phyloP scores from a whole-genome alignment of 2,329 filamentous ascomycete species.

The Colletotrichum orchidophilum region DNA sequence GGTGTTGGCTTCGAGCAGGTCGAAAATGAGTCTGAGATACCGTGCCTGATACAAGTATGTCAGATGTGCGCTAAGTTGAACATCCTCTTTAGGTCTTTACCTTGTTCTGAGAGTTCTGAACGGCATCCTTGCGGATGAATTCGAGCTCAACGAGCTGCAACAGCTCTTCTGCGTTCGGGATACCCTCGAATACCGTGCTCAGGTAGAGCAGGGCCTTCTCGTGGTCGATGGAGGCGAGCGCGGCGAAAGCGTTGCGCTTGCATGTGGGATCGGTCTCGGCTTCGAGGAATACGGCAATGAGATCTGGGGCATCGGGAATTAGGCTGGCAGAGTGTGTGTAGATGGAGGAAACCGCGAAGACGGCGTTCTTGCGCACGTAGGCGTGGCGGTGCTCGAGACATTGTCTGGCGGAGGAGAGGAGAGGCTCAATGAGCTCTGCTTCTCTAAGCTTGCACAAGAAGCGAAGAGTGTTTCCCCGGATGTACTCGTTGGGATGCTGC shows the following conservation, averaged over 20 bases:
- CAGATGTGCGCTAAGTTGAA: not conserved
- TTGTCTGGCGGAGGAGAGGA: conserved; percentile 88
- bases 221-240: conserved; percentile 89
- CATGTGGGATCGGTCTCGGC: conserved; percentile 93
- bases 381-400: conserved; percentile 97
- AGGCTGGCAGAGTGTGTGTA: conserved; percentile 89
- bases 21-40: conserved; percentile 94
- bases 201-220: conserved; percentile 91
- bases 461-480: conserved; percentile 95
- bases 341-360: conserved; percentile 93
- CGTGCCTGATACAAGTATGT: conserved; percentile 71
- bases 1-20: conserved; percentile 90
- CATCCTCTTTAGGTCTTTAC: conserved; percentile 52
- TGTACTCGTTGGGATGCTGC: conserved; percentile 97
- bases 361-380: conserved; percentile 98
- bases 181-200: conserved; percentile 88
- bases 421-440: conserved; percentile 93
- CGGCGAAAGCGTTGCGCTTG: conserved; percentile 97
- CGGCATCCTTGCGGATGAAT: conserved; percentile 97
- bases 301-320: conserved; percentile 94
- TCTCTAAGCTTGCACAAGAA: conserved; percentile 97
- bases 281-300: conserved; percentile 89
- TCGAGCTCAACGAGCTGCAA: conserved; percentile 93
- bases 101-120: conserved; percentile 95
- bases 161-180: conserved; percentile 93